Conservation (phyloP, 495 filamentous ascomycete species). For the Tuber aestivum region DNA sequence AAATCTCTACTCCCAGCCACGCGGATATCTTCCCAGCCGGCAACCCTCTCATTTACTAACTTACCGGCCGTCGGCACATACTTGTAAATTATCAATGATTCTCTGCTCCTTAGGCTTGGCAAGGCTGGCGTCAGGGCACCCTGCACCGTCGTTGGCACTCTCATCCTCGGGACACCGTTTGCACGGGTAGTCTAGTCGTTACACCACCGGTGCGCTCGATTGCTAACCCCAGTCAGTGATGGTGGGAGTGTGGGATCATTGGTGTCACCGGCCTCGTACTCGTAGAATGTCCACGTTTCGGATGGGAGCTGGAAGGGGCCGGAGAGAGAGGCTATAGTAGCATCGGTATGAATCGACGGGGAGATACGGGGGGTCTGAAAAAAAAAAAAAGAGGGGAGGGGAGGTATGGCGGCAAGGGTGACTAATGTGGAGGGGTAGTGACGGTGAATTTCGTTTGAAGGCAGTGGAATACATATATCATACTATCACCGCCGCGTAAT, state of each 20-base stretch:
- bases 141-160: too few relatives aligned
- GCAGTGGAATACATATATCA: too few relatives aligned
- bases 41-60: neutral
- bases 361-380: too few relatives aligned
- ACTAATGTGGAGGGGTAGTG: neutral
- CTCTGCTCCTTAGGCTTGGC: neutral
- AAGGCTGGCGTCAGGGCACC: too few relatives aligned
- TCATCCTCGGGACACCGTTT: too few relatives aligned
- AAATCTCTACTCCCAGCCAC: neutral
- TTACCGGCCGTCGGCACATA: neutral
- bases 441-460: neutral
- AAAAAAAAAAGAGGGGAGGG: too few relatives aligned
- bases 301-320: neutral
- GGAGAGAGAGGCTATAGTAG: too few relatives aligned
- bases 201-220: neutral
- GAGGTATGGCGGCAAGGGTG: neutral
- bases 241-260: neutral
- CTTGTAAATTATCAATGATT: conserved; percentile 1
- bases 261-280: neutral
- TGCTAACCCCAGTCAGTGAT: neutral
- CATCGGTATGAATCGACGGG: too few relatives aligned
- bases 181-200: neutral
- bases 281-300: neutral
- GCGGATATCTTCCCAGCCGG: neutral
- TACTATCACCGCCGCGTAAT: too few relatives aligned